These are phyloP conservation scores for Exidia glandulosa DNA, from an alignment of 768 basidiomycete species.

Conservation along the genomic window DNA sequence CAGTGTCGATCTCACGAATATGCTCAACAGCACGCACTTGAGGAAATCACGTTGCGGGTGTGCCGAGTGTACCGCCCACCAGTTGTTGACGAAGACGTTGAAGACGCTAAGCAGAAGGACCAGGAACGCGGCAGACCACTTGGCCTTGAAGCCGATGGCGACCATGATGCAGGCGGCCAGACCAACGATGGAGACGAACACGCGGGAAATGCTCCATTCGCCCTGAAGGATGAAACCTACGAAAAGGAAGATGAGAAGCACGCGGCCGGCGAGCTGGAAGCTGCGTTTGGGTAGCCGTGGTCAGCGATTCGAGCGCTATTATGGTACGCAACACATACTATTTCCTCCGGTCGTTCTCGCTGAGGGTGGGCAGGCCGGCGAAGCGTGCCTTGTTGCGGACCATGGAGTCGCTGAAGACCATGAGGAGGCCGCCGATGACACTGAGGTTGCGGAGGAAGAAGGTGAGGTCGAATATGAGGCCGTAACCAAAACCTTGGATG, in stretches of 20 bases:
- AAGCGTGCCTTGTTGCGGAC: constrained; percentile 77
- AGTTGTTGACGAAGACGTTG: constrained; percentile 98
- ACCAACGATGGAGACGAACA: constrained; percentile 82
- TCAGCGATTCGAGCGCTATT: background rate
- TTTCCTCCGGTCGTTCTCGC: constrained; percentile 95
- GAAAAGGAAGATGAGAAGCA: constrained; percentile 98
- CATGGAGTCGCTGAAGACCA: constrained; percentile 98
- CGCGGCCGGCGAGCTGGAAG: constrained; percentile 93
- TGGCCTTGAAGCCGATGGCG: constrained; percentile 97
- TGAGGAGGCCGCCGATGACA: constrained; percentile 95
- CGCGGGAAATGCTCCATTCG: constrained; percentile 74
- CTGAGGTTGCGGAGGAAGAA: constrained; percentile 99
- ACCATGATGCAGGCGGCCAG: constrained; percentile 92
- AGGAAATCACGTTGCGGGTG: constrained; percentile 98
- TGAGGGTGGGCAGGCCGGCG: constrained; percentile 80
- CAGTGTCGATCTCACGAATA: background rate
- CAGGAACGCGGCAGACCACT: constrained; percentile 95
- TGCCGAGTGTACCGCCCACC: constrained; percentile 86
- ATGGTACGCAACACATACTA: constrained; percentile 57
- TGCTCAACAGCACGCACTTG: constrained; percentile 48
- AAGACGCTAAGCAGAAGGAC: constrained; percentile 85
- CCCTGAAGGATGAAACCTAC: constrained; percentile 95
- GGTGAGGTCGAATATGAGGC: constrained; percentile 97
- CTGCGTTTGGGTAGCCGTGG: constrained; percentile 27
- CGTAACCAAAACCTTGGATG: constrained; percentile 95